Percentiles rank a stretch among this genome's conserved stretches.
phyloP scores from a whole-genome alignment of 352 stramenopile species.

The Globisporangium splendens region DNA sequence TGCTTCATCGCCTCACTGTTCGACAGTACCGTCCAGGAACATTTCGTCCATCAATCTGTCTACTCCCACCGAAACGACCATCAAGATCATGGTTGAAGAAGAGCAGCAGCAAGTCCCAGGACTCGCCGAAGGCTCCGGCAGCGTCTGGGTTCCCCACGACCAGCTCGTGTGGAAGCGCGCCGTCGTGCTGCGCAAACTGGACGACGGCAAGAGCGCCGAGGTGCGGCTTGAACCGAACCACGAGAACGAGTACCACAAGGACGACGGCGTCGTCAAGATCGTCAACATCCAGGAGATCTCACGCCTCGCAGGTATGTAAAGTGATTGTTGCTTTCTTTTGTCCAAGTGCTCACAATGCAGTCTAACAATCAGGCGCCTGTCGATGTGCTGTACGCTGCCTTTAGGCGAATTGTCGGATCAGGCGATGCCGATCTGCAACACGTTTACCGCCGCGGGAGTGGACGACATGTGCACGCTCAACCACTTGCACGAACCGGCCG shows the following conservation, averaged over 20 bases:
- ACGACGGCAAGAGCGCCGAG: constrained; percentile 42
- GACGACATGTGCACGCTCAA: constrained; percentile 82
- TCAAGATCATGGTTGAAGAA: too few relatives aligned
- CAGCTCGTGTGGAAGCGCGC: constrained; percentile 78
- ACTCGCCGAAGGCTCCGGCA: constrained; percentile 59
- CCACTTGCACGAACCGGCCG: constrained; percentile 88
- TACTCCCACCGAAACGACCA: too few relatives aligned
- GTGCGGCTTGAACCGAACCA: constrained; percentile 62
- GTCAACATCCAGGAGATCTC: constrained; percentile 68
- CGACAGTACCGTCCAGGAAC: too few relatives aligned
- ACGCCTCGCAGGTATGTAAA: constrained; percentile 37
- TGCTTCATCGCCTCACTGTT: too few relatives aligned
- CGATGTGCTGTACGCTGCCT: too few relatives aligned
- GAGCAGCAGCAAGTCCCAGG: too few relatives aligned
- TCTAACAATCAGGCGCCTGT: too few relatives aligned
- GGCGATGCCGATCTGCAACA: constrained; percentile 73
- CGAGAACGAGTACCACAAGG: constrained; percentile 47
- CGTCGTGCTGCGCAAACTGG: constrained; percentile 53
- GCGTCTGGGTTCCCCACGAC: constrained; percentile 80
- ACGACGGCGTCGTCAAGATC: constrained; percentile 56
- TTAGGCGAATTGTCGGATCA: constrained; percentile 69
- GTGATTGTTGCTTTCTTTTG: too few relatives aligned
- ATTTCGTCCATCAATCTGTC: too few relatives aligned
- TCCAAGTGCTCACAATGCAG: too few relatives aligned
- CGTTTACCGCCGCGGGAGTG: constrained; percentile 23